Base-by-base conservation (phyloP, 495 filamentous ascomycete genomes). In the Copromyces sp. region DNA sequence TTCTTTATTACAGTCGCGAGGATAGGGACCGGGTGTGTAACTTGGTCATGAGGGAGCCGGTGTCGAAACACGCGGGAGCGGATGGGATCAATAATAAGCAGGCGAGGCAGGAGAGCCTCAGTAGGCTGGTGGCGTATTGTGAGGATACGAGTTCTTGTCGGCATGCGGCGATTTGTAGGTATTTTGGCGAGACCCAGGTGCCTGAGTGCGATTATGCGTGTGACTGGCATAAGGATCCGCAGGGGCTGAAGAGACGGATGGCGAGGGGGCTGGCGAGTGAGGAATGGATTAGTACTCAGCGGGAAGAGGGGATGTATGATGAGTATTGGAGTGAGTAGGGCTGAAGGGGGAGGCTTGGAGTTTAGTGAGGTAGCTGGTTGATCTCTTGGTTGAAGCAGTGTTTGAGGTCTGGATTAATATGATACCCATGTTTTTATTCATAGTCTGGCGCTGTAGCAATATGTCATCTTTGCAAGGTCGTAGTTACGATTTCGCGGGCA, bases 1-100 rank as follows among this genome's bases (percentile, higher is more conserved):
- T 97, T 44, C 84, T 98, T 42, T 97, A 96, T 80, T 98, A 97
- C 81, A 92, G 89, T 65, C 87, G 90, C 29, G 90, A 95, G 78
- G 94, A 97, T 75, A 85, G 93, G 69, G 92, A 96, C 77, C 86
- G 93, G 17, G 88, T 91, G 8, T 84, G 82, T n/a, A 90, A 87
- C 75, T 81, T 88, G 75, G 74, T 89, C 39, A 76, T 75, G 69
- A 79, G 84, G 65, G 87, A 89, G 70, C 73, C 75, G 12, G 70
- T 72, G 75, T 53, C 73, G 74, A 32, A 79, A 83, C 69, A 73
- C 80, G 44, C 75, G 80, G 71, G 79, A 75, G 41, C 81, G 81
- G 70, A 73, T 75, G 69, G 45, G 8, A 65, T 35, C 14, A 65
- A 8, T 2, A 80, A 80, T 35, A 71, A 68, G 53, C 32, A 72